phyloP scores from a whole-genome alignment of 1,139 yeast species.

The Maudiozyma humilis region DNA sequence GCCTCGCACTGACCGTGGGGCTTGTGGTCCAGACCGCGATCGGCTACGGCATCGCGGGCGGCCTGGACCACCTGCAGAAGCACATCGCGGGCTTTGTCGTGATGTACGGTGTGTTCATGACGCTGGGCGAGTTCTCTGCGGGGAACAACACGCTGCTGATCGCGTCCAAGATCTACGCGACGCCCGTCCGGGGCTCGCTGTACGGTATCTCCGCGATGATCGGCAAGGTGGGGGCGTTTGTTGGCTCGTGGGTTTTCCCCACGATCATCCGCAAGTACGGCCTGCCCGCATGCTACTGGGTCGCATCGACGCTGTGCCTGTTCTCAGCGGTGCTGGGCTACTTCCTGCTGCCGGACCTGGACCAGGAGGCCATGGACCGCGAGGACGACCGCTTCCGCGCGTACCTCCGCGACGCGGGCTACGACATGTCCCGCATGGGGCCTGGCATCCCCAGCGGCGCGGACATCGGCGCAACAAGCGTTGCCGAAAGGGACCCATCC shows the following conservation, averaged over 20 bases:
- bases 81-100: constrained; percentile 75
- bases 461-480: too few species aligned
- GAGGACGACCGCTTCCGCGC: constrained; percentile 68
- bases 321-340: constrained; percentile 62
- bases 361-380: constrained; percentile 69
- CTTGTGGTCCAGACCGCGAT: constrained; percentile 63
- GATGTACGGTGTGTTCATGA: constrained; percentile 75
- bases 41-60: constrained; percentile 85
- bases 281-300: constrained; percentile 70
- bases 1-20: constrained; percentile 66
- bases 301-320: constrained; percentile 68
- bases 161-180: constrained; percentile 79
- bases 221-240: constrained; percentile 89
- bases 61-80: constrained; percentile 45
- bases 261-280: constrained; percentile 63
- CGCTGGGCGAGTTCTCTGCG: constrained; percentile 90
- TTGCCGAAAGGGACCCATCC: too few species aligned
- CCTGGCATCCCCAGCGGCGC: neutral
- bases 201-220: constrained; percentile 87
- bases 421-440: constrained; percentile 33
- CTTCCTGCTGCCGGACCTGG: constrained; percentile 69
- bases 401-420: constrained; percentile 54
- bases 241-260: constrained; percentile 85
- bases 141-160: constrained; percentile 87
- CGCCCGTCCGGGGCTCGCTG: constrained; percentile 83